phyloP scores from a whole-genome alignment of 306 rosid genomes.

The Morella rubra region DNA sequence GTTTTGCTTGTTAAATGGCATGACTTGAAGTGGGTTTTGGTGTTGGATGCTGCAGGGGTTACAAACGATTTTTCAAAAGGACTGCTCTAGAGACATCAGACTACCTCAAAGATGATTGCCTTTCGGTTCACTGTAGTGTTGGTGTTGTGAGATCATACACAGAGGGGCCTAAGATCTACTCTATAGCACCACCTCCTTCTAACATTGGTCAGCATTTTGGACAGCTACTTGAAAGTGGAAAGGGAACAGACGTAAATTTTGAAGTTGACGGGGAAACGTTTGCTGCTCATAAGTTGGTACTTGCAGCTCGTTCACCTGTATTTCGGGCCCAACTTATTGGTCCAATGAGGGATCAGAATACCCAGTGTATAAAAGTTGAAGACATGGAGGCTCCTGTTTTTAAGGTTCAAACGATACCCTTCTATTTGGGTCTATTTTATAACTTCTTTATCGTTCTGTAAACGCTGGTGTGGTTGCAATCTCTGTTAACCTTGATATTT shows the following conservation, averaged over 20 bases:
- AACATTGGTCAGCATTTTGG: slow-evolving; percentile 74
- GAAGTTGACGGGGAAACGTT: slow-evolving; percentile 68
- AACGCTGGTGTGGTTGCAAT: neutral
- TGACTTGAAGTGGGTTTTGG: slow-evolving; percentile 20
- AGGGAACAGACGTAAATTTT: slow-evolving; percentile 70
- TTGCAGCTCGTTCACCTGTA: slow-evolving; percentile 90
- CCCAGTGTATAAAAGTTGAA: slow-evolving; percentile 62
- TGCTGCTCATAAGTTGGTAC: slow-evolving; percentile 71
- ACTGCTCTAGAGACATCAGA: slow-evolving; percentile 69
- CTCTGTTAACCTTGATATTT: neutral
- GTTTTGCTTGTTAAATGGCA: slow-evolving; percentile 17
- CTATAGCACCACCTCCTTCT: slow-evolving; percentile 57
- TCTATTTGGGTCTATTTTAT: slow-evolving; percentile 2
- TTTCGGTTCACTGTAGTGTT: slow-evolving; percentile 66
- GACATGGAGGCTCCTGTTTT: slow-evolving; percentile 86
- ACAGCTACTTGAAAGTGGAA: slow-evolving; percentile 60
- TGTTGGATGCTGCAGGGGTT: slow-evolving; percentile 65
- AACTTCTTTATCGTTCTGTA: neutral
- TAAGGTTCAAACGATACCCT: slow-evolving; percentile 45
- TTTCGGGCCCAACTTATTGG: slow-evolving; percentile 87
- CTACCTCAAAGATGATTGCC: slow-evolving; percentile 77
- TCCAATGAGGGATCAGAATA: slow-evolving; percentile 83
- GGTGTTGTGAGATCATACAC: slow-evolving; percentile 78
- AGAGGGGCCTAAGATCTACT: slow-evolving; percentile 70
- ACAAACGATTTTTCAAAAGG: slow-evolving; percentile 78